Base-by-base conservation (phyloP, 352 stramenopile species). In the Phytophthora cactorum region DNA sequence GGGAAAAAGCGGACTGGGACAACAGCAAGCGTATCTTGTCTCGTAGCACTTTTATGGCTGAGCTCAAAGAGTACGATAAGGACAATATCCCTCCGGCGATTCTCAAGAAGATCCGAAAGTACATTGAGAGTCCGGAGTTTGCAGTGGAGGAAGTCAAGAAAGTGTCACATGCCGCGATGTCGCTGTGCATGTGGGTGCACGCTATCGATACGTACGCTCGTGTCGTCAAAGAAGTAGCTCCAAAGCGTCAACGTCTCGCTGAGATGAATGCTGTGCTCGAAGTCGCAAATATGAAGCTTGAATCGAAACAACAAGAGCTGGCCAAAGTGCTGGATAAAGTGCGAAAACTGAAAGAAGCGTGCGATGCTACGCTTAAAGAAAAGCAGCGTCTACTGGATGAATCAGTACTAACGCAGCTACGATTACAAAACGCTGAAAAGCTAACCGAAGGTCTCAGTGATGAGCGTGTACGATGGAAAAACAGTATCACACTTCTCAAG, bases 171-270 rank as follows among this genome's bases (percentile, higher is more conserved):
- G 89, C 89, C 0, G 88, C 88, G 2, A 90, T 90, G 79, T 92
- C 84, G n/a, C 59, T 97, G 28, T 96, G 89, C 29, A 96, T 95
- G 87, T 97, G 88, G 88, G 84, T 95, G 15, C 86, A 94, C 65
- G 89, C 89, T 0, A 72, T 97, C 27, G 79, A 93, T 56, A 92
- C 87, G 9, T 97, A 97, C 32, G 83, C 84, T 11, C 79, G 82
- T 6, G 64, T 93, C 0, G 81, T 81, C 56, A 88, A 90, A 61
- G 83, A 95, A 52, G 88, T 97, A 2, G 82, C 74, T 0, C 89
- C 89, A 0, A 97, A 95, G 51, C 79, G 79, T 1, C 83, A 93
- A 46, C 72, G 75, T 2, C 66, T 95, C 0, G 77, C 69, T 4
- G 84, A 90, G n/a, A 88, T 95, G 70, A 94, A 95, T 66, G 62